phyloP scores from a whole-genome alignment of 2,329 filamentous ascomycete genomes.

The Coniochaeta prunicola region DNA sequence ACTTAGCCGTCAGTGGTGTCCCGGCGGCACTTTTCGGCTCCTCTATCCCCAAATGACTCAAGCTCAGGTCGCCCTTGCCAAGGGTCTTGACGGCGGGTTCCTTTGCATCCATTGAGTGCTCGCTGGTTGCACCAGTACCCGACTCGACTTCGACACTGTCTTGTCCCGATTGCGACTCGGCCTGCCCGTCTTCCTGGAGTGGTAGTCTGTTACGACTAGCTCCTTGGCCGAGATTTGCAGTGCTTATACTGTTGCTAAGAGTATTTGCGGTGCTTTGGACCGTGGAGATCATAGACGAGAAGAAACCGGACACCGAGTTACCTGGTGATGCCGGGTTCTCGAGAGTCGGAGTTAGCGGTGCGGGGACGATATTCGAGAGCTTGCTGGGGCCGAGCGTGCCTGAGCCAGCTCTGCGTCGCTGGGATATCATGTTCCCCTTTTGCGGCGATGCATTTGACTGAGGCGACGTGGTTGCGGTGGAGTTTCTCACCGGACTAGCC shows the following conservation, averaged over 20 bases:
- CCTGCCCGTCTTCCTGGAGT: slow-evolving; percentile 23
- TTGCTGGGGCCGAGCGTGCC: slow-evolving; percentile 67
- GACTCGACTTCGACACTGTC: slow-evolving; percentile 36
- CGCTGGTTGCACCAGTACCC: slow-evolving; percentile 30
- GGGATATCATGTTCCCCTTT: slow-evolving; percentile 62
- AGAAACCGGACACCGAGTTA: slow-evolving; percentile 67
- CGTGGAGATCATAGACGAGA: slow-evolving; percentile 86
- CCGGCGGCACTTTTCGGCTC: slow-evolving; percentile 48
- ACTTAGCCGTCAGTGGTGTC: slow-evolving; percentile 50
- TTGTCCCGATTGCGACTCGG: slow-evolving; percentile 17
- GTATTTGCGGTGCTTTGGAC: slow-evolving; percentile 85
- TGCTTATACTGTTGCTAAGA: slow-evolving; percentile 67
- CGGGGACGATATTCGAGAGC: slow-evolving; percentile 67
- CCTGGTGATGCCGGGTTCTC: slow-evolving; percentile 51
- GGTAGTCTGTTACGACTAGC: slow-evolving; percentile 21
- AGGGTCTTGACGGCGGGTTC: slow-evolving; percentile 82
- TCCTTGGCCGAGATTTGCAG: slow-evolving; percentile 49
- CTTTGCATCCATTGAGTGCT: slow-evolving; percentile 44
- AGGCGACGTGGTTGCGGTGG: slow-evolving; percentile 8
- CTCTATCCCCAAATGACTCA: slow-evolving; percentile 78
- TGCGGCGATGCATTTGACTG: slow-evolving; percentile 51
- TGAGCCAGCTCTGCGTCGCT: slow-evolving; percentile 51
- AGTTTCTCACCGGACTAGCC: slow-evolving; percentile 13
- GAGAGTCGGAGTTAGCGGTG: slow-evolving; percentile 67
- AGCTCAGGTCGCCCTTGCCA: slow-evolving; percentile 79